Conservation (phyloP, 345 rosid genomes). For the Citrus inodora region DNA sequence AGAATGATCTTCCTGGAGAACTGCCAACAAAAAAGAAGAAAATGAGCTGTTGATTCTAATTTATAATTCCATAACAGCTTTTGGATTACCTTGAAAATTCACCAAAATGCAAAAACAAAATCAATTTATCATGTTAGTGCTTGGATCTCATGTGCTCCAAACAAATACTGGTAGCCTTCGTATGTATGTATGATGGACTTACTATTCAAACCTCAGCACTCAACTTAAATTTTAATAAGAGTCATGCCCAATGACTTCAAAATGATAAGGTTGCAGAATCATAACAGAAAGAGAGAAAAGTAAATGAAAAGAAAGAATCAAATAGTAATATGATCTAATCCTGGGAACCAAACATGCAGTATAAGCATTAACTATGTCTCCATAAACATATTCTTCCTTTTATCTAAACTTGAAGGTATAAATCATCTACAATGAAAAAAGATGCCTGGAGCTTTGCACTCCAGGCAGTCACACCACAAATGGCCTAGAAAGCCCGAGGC, state of each 20-base stretch:
- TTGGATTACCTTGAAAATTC: neutral
- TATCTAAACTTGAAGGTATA: neutral
- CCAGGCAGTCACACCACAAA: neutral
- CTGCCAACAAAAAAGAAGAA: neutral
- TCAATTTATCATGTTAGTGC: neutral
- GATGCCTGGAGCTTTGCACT: neutral
- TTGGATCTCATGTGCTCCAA: neutral
- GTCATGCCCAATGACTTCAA: neutral
- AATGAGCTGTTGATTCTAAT: neutral
- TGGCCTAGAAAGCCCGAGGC: neutral
- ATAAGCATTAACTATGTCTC: neutral
- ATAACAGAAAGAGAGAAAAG: neutral
- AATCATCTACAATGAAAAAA: neutral
- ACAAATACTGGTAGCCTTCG: neutral
- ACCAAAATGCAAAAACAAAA: neutral
- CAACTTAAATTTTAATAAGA: neutral
- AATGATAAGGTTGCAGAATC: neutral
- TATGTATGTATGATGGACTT: neutral
- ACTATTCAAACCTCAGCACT: neutral
- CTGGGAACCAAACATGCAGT: neutral
- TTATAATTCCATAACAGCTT: neutral
- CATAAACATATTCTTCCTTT: neutral
- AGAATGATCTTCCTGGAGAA: neutral
- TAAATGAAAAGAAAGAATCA: neutral
- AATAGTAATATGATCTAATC: neutral